Conservation (phyloP, 1,139 yeast genomes). For the Lodderomyces orthopsilosis region DNA sequence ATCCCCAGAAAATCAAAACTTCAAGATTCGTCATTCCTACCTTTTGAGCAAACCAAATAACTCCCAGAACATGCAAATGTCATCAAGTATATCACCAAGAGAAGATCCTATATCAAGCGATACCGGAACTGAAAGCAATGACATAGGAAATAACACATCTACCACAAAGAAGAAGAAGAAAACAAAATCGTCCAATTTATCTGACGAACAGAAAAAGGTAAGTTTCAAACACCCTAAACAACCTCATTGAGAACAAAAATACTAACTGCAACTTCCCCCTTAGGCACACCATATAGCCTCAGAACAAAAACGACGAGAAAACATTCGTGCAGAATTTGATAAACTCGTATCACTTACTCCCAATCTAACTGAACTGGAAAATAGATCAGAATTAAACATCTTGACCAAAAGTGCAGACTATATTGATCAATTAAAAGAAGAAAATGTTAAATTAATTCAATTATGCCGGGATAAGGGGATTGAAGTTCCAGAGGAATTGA, state of each 20-base stretch:
- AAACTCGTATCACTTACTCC: conserved; percentile 45
- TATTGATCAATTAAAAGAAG: conserved; percentile 40
- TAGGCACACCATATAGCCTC: conserved; percentile 53
- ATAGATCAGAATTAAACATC: conserved; percentile 44
- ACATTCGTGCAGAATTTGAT: conserved; percentile 47
- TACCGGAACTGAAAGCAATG: neutral
- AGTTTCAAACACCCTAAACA: no score
- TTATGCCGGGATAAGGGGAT: conserved; percentile 37
- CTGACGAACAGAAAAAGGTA: conserved; percentile 48
- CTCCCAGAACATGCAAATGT: conserved; percentile 1
- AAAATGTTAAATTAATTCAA: conserved; percentile 35
- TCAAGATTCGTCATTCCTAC: no score
- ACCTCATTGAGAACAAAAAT: neutral
- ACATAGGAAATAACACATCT: neutral
- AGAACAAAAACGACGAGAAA: conserved; percentile 47
- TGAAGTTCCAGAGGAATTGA: conserved; percentile 35
- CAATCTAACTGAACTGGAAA: conserved; percentile 40
- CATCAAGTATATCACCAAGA: conserved; percentile 7
- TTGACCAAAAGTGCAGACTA: conserved; percentile 47
- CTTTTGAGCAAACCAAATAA: neutral
- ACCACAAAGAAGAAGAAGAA: conserved; percentile 17
- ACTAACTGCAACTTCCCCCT: conserved; percentile 14
- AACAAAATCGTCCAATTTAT: conserved; percentile 30
- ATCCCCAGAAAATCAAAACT: neutral
- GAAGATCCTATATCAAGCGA: neutral